These are phyloP conservation scores for Grosmannia clavigera DNA, from an alignment of 2,329 filamentous ascomycete species.

Conservation along the genomic window DNA sequence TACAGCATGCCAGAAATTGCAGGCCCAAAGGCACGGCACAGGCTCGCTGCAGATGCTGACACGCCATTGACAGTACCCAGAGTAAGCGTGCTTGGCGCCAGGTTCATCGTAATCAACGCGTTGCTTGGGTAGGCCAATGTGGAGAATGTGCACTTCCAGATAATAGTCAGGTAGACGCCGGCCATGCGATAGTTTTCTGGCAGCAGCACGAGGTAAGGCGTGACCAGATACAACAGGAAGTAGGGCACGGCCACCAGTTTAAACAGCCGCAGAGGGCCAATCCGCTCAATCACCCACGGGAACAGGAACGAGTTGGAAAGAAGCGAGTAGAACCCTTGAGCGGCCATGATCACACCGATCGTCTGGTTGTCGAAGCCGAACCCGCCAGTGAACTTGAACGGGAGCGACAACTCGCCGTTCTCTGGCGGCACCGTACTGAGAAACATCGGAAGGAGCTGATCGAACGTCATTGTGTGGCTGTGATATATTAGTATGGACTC, in stretches of 20 bases:
- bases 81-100: conserved; percentile 69
- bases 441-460: conserved; percentile 86
- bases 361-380: conserved; percentile 72
- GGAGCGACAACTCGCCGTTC: conserved; percentile 44
- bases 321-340: conserved; percentile 84
- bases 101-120: conserved; percentile 79
- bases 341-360: conserved; percentile 77
- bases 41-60: conserved; percentile 78
- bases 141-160: conserved; percentile 89
- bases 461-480: conserved; percentile 93
- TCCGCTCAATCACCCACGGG: conserved; percentile 58
- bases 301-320: conserved; percentile 76
- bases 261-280: conserved; percentile 75
- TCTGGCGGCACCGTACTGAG: conserved; percentile 54
- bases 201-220: conserved; percentile 80
- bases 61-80: conserved; percentile 89
- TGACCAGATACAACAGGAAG: conserved; percentile 74
- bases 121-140: conserved; percentile 86
- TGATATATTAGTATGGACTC: conserved; percentile 2
- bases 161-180: conserved; percentile 63
- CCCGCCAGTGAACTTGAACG: conserved; percentile 81
- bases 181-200: conserved; percentile 58
- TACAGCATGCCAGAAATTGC: conserved; percentile 80
- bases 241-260: conserved; percentile 70
- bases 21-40: conserved; percentile 80